These are phyloP conservation scores for Tolypocladium ophioglossoides DNA, from an alignment of 2,329 filamentous ascomycete genomes.

Conservation along the genomic window DNA sequence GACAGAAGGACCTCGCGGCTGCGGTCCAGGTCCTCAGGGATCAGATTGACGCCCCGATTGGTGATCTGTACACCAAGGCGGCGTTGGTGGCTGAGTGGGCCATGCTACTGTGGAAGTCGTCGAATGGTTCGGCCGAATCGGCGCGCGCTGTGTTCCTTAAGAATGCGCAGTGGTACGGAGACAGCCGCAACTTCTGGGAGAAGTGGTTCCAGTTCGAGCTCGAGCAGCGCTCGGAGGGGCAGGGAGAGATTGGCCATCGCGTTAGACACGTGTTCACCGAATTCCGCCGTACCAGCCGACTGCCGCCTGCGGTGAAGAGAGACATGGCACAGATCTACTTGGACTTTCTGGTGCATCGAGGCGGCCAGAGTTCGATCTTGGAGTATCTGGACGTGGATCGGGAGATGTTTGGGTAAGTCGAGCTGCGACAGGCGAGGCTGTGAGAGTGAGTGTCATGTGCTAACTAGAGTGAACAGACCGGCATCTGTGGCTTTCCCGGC, in stretches of 20 bases:
- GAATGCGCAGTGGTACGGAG: conserved; percentile 74
- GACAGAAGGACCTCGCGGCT: conserved; percentile 72
- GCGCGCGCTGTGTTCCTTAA: conserved; percentile 75
- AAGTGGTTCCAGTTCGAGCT: conserved; percentile 85
- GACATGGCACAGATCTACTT: conserved; percentile 73
- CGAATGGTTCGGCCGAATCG: conserved; percentile 69
- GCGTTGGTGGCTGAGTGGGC: conserved; percentile 86
- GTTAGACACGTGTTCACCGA: conserved; percentile 73
- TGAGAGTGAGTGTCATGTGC: neutral
- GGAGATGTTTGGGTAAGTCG: conserved; percentile 70
- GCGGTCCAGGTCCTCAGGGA: conserved; percentile 75
- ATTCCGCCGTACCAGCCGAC: conserved; percentile 60
- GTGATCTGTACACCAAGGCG: conserved; percentile 73
- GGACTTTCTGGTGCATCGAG: conserved; percentile 71
- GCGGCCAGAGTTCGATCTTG: conserved; percentile 73
- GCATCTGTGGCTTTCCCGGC: conserved; percentile 9
- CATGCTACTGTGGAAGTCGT: conserved; percentile 66
- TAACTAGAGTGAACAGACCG: conserved; percentile 8
- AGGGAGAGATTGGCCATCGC: conserved; percentile 56
- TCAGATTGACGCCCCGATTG: conserved; percentile 63
- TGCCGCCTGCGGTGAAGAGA: conserved; percentile 57
- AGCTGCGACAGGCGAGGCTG: neutral
- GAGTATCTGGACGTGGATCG: conserved; percentile 75
- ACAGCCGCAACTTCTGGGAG: conserved; percentile 83
- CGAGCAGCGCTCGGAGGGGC: conserved; percentile 57